Evolutionary conservation across 306 rosid species (phyloP), one percentile per base, ranked within the genome.

Genomic region (Purshia tridentata): DNA sequence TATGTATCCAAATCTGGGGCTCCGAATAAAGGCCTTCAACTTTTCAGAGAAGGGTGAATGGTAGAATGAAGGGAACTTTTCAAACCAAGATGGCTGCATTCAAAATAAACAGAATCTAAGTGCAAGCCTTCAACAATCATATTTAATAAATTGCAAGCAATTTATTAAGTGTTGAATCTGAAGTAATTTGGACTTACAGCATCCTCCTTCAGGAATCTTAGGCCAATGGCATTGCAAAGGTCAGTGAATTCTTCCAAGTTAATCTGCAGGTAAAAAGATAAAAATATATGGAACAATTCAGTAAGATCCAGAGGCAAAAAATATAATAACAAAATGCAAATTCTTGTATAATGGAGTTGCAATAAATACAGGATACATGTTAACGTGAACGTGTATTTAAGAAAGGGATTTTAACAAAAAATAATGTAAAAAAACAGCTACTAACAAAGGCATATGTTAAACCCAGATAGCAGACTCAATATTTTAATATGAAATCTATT

Each of bases 151-250:
- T 55, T 29, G 37, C 20, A 49, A 69, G 53, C 40, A 84, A 23
- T 65, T 84, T 80, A 42, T 60, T 47, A 12, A 52, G 56, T 59
- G 48, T 78, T 64, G 37, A 68, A 65, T 63, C 16, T 6, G 48
- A 71, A 37, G 46, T 66, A 58, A 66, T 42, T 63, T 69, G 53
- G 73, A 84, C 96, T 85, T 82, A 94, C 99, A 74, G 73, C 65
- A 60, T 88, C 89, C 84, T 91, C 99, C 87, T 88, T 91, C 80
- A 77, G 88, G 73, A 94, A 94, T 77, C 82, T 91, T 78, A 89
- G 79, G 73, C 88, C 88, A 85, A 94, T 94, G 77, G 99, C 91
- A 72, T 94, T 88, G 90, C 99, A 94, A 76, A 94, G 88, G 81
- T 94, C 99, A 60, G 83, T 84, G 83, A 94, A 94, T 70, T 94